Evolutionary conservation across 2,329 filamentous ascomycete genomes (phyloP), one percentile per base, ranked within the genome.

Genomic region (Huntiella abstrusa): DNA sequence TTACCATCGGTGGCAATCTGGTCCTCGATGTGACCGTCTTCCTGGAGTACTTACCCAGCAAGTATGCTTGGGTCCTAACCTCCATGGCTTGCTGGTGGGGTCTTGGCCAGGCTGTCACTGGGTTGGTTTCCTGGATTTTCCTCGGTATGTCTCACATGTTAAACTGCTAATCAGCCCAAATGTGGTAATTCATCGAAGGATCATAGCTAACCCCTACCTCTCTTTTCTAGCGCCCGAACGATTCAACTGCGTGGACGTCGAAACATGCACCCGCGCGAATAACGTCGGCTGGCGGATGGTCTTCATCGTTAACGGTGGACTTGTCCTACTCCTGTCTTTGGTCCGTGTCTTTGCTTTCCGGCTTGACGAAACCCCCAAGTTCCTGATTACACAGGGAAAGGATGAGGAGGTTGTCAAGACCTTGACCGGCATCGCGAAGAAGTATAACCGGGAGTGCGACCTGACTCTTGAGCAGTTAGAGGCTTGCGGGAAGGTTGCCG

Each of bases 221-320:
- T 10, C 22, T 10, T 10, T 28, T 28, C 5, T 34, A 46, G 46
- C 35, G 3, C 28, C 71, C 2, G 57, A 65, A 50, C 63, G 58
- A 47, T 64, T 59, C 53, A 68, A 60, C 47, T 70, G 61, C 52
- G 48, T 52, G 10, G 55, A 60, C 11, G 52, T 56, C 0, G 54
- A 53, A 0, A 60, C 59, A 2, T 70, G 67, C 50, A 58, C 61
- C 5, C 57, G 56, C 11, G 47, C 54, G 0, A 56, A 60, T 17
- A 71, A 71, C 52, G 66, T 66, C 64, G 68, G 67, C n/a, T 71
- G 68, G 62, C 58, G 67, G 4, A 69, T 68, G 33, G 59, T 67
- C 15, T 55, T 68, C 33, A 64, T 64, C 36, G 62, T 64, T 0
- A 59, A 69, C 3, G 67, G 67, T 0, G 62, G 55, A 0, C 54